Percentiles rank a stretch among this genome's conserved stretches.
Conservation (phyloP, 495 filamentous ascomycete genomes). For the Chaetomium fimeti region DNA sequence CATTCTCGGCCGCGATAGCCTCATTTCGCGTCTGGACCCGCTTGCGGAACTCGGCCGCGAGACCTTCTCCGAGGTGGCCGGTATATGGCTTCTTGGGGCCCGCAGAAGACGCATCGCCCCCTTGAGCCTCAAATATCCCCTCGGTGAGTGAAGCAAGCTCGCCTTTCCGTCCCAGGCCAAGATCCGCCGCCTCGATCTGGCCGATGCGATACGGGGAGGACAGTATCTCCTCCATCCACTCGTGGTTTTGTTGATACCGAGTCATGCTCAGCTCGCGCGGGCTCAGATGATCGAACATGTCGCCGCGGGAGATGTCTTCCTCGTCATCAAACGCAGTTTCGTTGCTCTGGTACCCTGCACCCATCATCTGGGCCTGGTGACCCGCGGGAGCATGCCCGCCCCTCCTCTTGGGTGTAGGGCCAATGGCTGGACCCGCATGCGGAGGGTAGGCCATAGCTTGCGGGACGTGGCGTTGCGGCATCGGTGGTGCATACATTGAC, state of each 20-base stretch:
- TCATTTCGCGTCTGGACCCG: slow-evolving; percentile 64
- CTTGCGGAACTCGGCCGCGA: slow-evolving; percentile 74
- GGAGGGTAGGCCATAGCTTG: slow-evolving; percentile 54
- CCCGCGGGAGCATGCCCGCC: slow-evolving; percentile 32
- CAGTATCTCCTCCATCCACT: slow-evolving; percentile 99
- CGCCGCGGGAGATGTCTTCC: slow-evolving; percentile 80
- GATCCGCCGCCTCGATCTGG: slow-evolving; percentile 82
- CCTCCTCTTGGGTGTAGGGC: slow-evolving; percentile 49
- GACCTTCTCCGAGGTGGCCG: slow-evolving; percentile 61
- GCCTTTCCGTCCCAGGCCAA: slow-evolving; percentile 83
- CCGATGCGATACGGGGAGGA: slow-evolving; percentile 77
- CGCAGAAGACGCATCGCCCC: slow-evolving; percentile 58
- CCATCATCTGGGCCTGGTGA: slow-evolving; percentile 33
- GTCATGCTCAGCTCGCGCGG: slow-evolving; percentile 82
- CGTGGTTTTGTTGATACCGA: slow-evolving; percentile 90
- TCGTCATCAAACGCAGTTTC: slow-evolving; percentile 75
- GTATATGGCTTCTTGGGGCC: slow-evolving; percentile 51
- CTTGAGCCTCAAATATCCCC: slow-evolving; percentile 63
- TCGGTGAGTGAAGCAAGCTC: slow-evolving; percentile 77
- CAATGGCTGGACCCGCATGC: slow-evolving; percentile 40
- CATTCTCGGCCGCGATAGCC: slow-evolving; percentile 72
- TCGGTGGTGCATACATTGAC: slow-evolving; percentile 41
- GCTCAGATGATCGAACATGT: slow-evolving; percentile 81
- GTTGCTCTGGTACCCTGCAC: slow-evolving; percentile 26
- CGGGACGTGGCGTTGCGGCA: slow-evolving; percentile 43